Percentiles rank a stretch among this genome's conserved stretches.
Evolutionary conservation across 2,329 filamentous ascomycete genomes (phyloP).

Genomic region (Metarhizium anisopliae): DNA sequence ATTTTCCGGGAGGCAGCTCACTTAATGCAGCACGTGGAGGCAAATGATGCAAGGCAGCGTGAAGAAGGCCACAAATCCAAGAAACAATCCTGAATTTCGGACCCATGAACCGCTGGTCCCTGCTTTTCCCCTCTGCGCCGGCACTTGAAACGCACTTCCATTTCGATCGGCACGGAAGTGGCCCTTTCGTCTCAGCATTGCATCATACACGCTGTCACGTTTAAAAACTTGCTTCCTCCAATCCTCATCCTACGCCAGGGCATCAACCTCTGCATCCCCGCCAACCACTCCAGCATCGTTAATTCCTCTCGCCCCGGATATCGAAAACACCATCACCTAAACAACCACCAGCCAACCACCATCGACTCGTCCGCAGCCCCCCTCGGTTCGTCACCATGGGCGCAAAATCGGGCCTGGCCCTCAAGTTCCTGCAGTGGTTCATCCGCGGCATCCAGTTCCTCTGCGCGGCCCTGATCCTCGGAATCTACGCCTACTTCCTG

Average conservation of each 20-base stretch:
- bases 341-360: background rate
- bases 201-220: background rate
- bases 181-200: too few species aligned
- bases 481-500: conserved; percentile 79
- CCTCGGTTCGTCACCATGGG: conserved; percentile 15
- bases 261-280: too few species aligned
- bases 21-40: background rate
- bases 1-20: too few species aligned
- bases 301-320: too few species aligned
- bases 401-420: conserved; percentile 34
- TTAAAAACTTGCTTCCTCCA: background rate
- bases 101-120: background rate
- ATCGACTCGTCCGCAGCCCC: background rate
- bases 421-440: conserved; percentile 62
- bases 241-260: too few species aligned
- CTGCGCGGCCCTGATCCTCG: conserved; percentile 64
- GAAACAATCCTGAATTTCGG: too few species aligned
- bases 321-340: too few species aligned
- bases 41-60: background rate
- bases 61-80: background rate
- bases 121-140: background rate
- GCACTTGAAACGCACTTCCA: too few species aligned
- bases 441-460: conserved; percentile 67
- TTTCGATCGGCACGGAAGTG: too few species aligned
- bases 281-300: too few species aligned